Evolutionary conservation across 441 rosid species (phyloP).

Genomic region (Croton laevigatus): DNA sequence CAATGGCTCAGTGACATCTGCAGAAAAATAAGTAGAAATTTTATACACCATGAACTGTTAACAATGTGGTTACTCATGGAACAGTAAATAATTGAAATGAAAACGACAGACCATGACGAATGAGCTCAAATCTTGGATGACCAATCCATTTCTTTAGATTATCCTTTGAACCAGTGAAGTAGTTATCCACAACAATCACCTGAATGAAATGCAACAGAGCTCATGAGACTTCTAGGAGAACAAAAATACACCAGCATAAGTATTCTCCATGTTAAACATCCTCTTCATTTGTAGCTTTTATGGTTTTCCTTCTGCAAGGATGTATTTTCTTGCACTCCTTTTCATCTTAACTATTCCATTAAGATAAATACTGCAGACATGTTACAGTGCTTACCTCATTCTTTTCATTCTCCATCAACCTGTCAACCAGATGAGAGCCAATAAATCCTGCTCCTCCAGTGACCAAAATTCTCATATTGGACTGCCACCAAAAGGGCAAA

Average conservation of each 20-base stretch:
- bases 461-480: constrained; percentile 92
- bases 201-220: constrained; percentile 16
- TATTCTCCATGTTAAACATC: not conserved
- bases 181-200: constrained; percentile 94
- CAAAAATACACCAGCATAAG: not conserved
- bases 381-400: constrained; percentile 52
- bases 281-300: not conserved
- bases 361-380: not conserved
- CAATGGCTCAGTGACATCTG: constrained; percentile 89
- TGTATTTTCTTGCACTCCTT: not conserved
- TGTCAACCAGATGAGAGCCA: constrained; percentile 94
- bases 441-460: constrained; percentile 99
- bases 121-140: constrained; percentile 96
- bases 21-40: not conserved
- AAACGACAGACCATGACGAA: constrained; percentile 76
- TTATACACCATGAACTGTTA: not conserved
- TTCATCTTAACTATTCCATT: not conserved
- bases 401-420: constrained; percentile 93
- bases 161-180: constrained; percentile 94
- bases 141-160: constrained; percentile 95
- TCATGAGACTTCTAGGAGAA: not conserved
- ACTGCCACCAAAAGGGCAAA: constrained; percentile 40
- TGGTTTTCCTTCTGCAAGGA: not conserved
- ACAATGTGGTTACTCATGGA: not conserved
- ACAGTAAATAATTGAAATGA: not conserved